Evolutionary conservation across 2,329 filamentous ascomycete species (phyloP).

Genomic region (Paecilomyces formosus): DNA sequence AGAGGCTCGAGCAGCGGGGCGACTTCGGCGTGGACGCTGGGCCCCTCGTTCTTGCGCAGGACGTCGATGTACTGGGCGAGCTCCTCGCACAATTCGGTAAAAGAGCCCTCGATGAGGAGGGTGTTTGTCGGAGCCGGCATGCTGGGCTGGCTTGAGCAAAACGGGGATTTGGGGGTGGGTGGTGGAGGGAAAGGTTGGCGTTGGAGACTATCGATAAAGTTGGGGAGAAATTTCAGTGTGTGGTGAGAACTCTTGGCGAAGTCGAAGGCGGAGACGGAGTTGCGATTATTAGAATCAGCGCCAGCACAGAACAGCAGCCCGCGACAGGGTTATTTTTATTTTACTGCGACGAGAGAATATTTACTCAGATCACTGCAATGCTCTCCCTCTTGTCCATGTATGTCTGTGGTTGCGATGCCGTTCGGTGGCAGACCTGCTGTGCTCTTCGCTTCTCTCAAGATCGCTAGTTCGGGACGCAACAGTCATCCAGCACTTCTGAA

Average conservation of each 20-base stretch:
- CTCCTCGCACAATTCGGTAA: conserved; percentile 87
- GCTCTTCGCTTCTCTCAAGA: no score
- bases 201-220: conserved; percentile 30
- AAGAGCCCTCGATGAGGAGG: conserved; percentile 77
- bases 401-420: no score
- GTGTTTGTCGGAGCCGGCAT: conserved; percentile 58
- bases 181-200: conserved; percentile 14
- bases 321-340: no score
- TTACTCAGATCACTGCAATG: not conserved
- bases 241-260: conserved; percentile 32
- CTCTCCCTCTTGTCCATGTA: no score
- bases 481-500: no score
- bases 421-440: no score
- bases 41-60: conserved; percentile 60
- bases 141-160: conserved; percentile 9
- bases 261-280: not conserved
- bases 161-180: not conserved
- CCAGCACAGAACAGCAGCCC: conserved; percentile 1
- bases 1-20: conserved; percentile 57
- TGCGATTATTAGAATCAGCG: not conserved
- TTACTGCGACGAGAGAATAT: not conserved
- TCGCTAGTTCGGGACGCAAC: no score
- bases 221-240: conserved; percentile 35
- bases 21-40: conserved; percentile 54
- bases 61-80: conserved; percentile 90